A percentile compares a stretch with the other conserved stretches of the same genome.
These are phyloP conservation scores for Chalciporus sphaerocephalus DNA, from an alignment of 768 basidiomycete genomes.

Conservation along the genomic window DNA sequence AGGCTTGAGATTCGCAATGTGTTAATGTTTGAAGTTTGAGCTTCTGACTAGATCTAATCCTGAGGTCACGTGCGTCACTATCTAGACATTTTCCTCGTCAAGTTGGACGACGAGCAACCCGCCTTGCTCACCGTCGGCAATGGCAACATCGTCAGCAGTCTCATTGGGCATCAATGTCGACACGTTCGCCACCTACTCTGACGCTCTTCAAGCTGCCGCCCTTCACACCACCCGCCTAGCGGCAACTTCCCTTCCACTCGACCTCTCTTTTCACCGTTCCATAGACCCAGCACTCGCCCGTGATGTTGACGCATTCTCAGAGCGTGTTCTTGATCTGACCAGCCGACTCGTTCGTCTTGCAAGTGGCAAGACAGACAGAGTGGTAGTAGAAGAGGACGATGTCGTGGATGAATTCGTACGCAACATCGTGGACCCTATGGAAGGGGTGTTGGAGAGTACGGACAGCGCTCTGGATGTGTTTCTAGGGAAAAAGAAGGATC, in stretches of 20 bases:
- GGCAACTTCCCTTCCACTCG: constrained; percentile 55
- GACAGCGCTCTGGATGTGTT: constrained; percentile 81
- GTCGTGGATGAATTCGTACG: constrained; percentile 79
- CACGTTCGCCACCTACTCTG: constrained; percentile 52
- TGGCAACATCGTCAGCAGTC: constrained; percentile 8
- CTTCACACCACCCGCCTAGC: constrained; percentile 62
- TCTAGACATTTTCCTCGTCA: constrained; percentile 1
- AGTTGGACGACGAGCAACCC: not conserved
- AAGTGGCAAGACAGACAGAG: constrained; percentile 34
- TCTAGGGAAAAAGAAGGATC: constrained; percentile 63
- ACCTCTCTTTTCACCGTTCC: constrained; percentile 87
- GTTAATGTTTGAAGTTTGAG: too few species aligned
- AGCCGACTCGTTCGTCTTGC: constrained; percentile 58
- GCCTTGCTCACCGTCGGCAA: constrained; percentile 3
- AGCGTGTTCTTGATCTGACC: constrained; percentile 59
- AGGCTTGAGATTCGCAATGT: too few species aligned
- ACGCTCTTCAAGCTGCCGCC: constrained; percentile 54
- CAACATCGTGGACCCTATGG: constrained; percentile 77
- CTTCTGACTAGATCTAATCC: not conserved
- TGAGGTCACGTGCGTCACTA: constrained; percentile 9
- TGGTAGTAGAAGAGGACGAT: constrained; percentile 71
- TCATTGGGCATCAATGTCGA: constrained; percentile 17
- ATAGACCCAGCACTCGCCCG: constrained; percentile 68
- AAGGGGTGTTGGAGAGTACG: constrained; percentile 78
- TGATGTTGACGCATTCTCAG: constrained; percentile 66